These are phyloP conservation scores for Cryptosporidium sp. DNA, from an alignment of 169 alveolate genomes.

Conservation along the genomic window DNA sequence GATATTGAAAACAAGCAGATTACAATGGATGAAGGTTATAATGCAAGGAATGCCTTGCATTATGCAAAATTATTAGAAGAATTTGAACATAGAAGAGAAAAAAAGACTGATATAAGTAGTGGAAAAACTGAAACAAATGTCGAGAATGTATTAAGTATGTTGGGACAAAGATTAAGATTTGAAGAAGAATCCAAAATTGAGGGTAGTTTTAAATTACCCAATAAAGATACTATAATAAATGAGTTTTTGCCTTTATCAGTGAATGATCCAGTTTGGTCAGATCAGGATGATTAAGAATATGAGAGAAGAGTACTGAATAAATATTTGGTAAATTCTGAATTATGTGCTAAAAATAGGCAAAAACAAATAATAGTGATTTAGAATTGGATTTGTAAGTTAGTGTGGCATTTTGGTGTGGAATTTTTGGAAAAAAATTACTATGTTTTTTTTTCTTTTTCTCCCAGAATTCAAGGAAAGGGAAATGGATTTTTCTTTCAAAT, in stretches of 20 bases:
- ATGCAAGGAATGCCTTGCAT: constrained; percentile 6
- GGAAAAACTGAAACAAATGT: background rate
- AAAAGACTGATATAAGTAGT: background rate
- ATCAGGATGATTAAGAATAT: background rate
- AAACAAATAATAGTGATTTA: background rate
- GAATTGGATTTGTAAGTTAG: background rate
- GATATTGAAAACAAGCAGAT: constrained; percentile 37
- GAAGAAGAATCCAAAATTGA: background rate
- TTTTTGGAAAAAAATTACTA: background rate
- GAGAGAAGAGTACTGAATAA: background rate
- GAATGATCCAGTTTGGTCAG: constrained; percentile 28
- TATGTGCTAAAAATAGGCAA: background rate
- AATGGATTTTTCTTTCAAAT: background rate
- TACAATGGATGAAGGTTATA: constrained; percentile 49
- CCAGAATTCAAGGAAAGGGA: background rate
- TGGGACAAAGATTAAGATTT: constrained; percentile 8
- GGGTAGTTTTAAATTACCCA: background rate
- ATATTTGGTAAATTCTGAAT: background rate
- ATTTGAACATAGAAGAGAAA: constrained; percentile 33
- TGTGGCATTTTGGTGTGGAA: constrained; percentile 19
- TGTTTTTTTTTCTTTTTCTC: background rate
- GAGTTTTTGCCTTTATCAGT: constrained; percentile 12
- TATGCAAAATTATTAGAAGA: constrained; percentile 45
- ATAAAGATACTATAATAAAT: background rate
- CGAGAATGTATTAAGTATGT: constrained; percentile 12